Percentiles rank a stretch among this genome's conserved stretches.
These are phyloP conservation scores for Gleditsia sinensis DNA, from an alignment of 306 rosid species.

Conservation along the genomic window DNA sequence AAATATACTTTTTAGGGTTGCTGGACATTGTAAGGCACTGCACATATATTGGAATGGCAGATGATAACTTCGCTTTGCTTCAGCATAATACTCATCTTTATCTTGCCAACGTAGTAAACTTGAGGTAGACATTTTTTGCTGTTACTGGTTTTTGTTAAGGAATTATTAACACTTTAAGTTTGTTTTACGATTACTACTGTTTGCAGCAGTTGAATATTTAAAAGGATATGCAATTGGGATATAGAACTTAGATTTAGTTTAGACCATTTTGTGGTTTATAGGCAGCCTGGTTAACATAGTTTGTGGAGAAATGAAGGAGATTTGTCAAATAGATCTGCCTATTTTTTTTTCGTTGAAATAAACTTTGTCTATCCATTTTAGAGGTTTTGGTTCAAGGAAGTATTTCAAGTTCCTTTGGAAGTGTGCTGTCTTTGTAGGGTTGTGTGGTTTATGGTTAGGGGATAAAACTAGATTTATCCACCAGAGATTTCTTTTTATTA, in stretches of 20 bases:
- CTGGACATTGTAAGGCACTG: slow-evolving; percentile 79
- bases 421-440: background rate
- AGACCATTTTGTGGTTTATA: background rate
- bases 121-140: slow-evolving; percentile 62
- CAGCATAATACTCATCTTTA: slow-evolving; percentile 91
- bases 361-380: background rate
- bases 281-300: background rate
- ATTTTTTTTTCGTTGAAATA: background rate
- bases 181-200: background rate
- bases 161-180: background rate
- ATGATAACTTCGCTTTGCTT: slow-evolving; percentile 83
- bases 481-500: background rate
- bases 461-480: background rate
- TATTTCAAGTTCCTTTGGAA: background rate
- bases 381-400: background rate
- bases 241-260: background rate
- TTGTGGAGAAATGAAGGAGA: background rate
- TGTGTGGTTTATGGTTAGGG: background rate
- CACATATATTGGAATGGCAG: slow-evolving; percentile 95
- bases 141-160: slow-evolving; percentile 30
- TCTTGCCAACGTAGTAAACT: slow-evolving; percentile 82
- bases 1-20: slow-evolving; percentile 59
- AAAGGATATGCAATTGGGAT: background rate
- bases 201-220: slow-evolving; percentile 2
- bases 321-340: background rate